These are phyloP conservation scores for Leccinellum albellum DNA, from an alignment of 768 basidiomycete genomes.

Conservation along the genomic window DNA sequence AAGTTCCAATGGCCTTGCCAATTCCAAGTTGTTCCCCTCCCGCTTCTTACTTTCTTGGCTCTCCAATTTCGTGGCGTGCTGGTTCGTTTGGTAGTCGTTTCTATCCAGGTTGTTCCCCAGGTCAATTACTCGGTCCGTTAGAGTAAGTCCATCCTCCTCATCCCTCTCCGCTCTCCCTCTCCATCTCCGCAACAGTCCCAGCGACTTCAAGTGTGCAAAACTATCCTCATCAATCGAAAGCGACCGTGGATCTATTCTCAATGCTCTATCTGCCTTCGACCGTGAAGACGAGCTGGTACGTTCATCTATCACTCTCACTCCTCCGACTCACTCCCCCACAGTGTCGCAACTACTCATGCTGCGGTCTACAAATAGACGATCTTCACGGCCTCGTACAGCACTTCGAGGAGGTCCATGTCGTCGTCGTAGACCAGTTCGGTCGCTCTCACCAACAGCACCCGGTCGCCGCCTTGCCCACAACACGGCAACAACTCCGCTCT, in stretches of 20 bases:
- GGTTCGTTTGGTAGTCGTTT: constrained; percentile 64
- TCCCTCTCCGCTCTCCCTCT: background rate
- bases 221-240: constrained; percentile 55
- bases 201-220: constrained; percentile 45
- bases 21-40: background rate
- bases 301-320: constrained; percentile 5
- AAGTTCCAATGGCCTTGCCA: constrained; percentile 32
- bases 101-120: constrained; percentile 61
- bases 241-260: constrained; percentile 56
- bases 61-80: constrained; percentile 67
- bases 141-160: constrained; percentile 47
- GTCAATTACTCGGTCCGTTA: constrained; percentile 55
- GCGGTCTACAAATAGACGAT: constrained; percentile 72
- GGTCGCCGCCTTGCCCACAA: constrained; percentile 32
- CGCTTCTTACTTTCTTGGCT: constrained; percentile 56
- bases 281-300: constrained; percentile 71
- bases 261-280: constrained; percentile 63
- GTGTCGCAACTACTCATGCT: constrained; percentile 90
- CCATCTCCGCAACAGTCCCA: constrained; percentile 30
- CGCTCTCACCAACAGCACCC: constrained; percentile 32
- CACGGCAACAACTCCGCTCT: constrained; percentile 29
- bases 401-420: constrained; percentile 87
- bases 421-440: constrained; percentile 53
- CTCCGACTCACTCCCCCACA: constrained; percentile 19
- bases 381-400: constrained; percentile 86